Base-by-base conservation (phyloP, 2,329 filamentous ascomycete species). In the Aspergillus alliaceus region DNA sequence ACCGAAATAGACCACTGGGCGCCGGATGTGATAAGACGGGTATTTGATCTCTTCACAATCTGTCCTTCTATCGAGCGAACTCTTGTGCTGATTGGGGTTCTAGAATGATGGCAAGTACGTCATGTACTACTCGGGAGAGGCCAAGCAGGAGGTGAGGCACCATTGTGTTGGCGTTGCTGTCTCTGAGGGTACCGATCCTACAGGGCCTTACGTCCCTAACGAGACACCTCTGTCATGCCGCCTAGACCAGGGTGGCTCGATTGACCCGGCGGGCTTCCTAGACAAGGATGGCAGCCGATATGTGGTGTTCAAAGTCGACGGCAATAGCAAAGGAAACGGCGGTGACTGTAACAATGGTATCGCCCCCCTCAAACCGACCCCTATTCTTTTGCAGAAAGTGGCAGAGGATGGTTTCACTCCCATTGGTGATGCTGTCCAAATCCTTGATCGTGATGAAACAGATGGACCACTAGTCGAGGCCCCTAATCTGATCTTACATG, bases 261-360 rank as follows among this genome's bases (percentile, higher is more conserved):
- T 89, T 64, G 87, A 90, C 64, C 76, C 86, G 0, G 76, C 82
- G 0, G 84, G 83, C 3, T 89, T 87, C 70, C 64, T 73, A 11
- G 86, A 89, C 65, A 67, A 69, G 11, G 78, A 80, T 42, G 82
- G 82, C 29, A 78, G 70, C 31, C 79, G 80, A 6, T 89, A 87
- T 66, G 77, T 89, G 5, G 73, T 83, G 9, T 90, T 86, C 75
- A 90, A 89, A 70, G 76, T 88, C 25, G 86, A 90, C 69, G 86
- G 86, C 35, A 89, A 88, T 71, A 77, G 76, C 56, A 70, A 82
- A 34, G 77, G 78, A 18, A 65, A 77, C 58, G 78, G 79, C 35
- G 80, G 80, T 1, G 69, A 73, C 55, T 82, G 80, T 66, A 74
- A 73, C 51, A 77, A 79, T 58, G 82, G 79, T 59, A 55, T 72